Conservation (phyloP, 768 basidiomycete species). For the Boletus fagicola region DNA sequence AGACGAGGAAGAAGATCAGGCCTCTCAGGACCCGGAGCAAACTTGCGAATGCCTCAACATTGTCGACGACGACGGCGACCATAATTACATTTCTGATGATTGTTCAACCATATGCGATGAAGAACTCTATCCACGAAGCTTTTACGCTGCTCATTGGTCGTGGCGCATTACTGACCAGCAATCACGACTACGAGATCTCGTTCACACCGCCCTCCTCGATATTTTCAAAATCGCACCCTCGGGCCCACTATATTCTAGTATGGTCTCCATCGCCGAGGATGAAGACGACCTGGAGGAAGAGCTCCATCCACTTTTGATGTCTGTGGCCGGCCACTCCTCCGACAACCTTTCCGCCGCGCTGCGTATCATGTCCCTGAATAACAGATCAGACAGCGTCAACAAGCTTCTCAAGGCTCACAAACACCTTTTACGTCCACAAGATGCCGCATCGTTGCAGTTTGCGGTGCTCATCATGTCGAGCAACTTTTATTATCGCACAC, state of each 20-base stretch:
- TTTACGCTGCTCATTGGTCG: slow-evolving; percentile 55
- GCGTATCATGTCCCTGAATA: slow-evolving; percentile 44
- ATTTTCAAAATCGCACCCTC: slow-evolving; percentile 56
- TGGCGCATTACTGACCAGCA: slow-evolving; percentile 40
- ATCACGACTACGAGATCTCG: slow-evolving; percentile 39
- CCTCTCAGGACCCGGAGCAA: background rate
- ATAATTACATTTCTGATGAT: slow-evolving; percentile 24
- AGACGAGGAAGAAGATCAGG: slow-evolving; percentile 25
- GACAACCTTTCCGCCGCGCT: slow-evolving; percentile 57
- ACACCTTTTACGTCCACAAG: slow-evolving; percentile 62
- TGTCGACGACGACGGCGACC: slow-evolving; percentile 35
- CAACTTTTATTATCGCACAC: slow-evolving; percentile 22
- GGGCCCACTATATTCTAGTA: slow-evolving; percentile 41
- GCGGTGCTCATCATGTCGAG: slow-evolving; percentile 42
- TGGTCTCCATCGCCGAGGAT: slow-evolving; percentile 40
- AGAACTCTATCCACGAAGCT: slow-evolving; percentile 29
- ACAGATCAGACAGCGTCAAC: slow-evolving; percentile 36
- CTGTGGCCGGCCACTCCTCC: slow-evolving; percentile 46
- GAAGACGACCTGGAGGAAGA: slow-evolving; percentile 33
- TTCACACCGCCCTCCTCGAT: slow-evolving; percentile 44
- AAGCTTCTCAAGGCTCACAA: slow-evolving; percentile 45
- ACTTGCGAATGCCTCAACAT: slow-evolving; percentile 1
- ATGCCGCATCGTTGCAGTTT: slow-evolving; percentile 44
- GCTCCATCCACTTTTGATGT: slow-evolving; percentile 35
- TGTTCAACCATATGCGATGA: slow-evolving; percentile 22